A percentile compares a stretch with the other conserved stretches of the same genome.
phyloP scores from a whole-genome alignment of 352 stramenopile genomes.

The Phytopythium aichiense region DNA sequence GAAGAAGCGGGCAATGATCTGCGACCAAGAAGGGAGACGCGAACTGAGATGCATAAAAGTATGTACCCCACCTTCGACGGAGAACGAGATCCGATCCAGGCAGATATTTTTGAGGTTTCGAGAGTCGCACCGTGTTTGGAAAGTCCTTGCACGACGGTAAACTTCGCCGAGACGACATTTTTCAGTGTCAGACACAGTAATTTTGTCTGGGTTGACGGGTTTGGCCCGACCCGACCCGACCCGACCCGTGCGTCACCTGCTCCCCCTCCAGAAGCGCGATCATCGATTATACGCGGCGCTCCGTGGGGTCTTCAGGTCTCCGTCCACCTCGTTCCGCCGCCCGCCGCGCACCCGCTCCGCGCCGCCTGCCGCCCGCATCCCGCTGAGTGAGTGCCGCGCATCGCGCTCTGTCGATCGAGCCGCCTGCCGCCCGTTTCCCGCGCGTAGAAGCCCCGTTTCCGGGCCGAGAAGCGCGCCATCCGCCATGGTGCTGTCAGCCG shows the following conservation, averaged over 20 bases:
- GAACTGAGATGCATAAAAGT: too few relatives aligned
- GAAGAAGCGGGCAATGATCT: background rate
- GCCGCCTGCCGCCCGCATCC: background rate
- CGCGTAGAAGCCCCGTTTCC: background rate
- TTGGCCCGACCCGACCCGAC: background rate
- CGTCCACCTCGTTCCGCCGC: background rate
- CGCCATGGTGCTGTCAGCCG: conserved; percentile 95
- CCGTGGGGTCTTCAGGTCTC: background rate
- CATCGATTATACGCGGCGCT: conserved; percentile 2
- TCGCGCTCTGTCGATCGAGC: background rate
- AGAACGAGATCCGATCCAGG: too few relatives aligned
- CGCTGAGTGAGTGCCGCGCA: background rate
- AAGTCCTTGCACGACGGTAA: background rate
- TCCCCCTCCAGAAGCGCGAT: background rate
- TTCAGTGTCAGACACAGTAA: background rate
- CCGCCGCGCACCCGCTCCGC: background rate
- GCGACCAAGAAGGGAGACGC: too few relatives aligned
- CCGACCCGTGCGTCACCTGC: background rate
- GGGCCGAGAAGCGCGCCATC: background rate
- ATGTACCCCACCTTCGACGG: too few relatives aligned
- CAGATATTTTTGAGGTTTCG: background rate
- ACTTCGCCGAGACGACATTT: background rate
- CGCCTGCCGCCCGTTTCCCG: background rate
- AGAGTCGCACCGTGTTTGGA: background rate
- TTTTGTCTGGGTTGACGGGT: too few relatives aligned